Evolutionary conservation across 108 stramenopile genomes (phyloP).

Genomic region (Cyclotella baltica): DNA sequence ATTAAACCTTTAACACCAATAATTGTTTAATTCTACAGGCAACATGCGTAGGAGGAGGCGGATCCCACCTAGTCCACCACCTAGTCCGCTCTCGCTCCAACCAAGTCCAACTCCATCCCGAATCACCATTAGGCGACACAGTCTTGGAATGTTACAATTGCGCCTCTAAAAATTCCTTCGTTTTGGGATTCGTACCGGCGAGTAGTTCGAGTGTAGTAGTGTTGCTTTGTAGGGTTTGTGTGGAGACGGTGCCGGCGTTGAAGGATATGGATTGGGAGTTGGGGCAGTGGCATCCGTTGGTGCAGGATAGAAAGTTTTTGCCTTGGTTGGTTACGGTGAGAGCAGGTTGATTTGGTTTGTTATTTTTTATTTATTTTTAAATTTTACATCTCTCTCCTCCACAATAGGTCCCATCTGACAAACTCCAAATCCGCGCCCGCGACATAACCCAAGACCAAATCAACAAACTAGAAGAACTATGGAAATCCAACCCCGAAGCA

Average conservation of each 20-base stretch:
- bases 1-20: not conserved
- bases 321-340: slow-evolving; percentile 91
- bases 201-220: slow-evolving; percentile 89
- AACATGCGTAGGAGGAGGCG: slow-evolving; percentile 73
- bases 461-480: slow-evolving; percentile 93
- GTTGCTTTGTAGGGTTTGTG: slow-evolving; percentile 96
- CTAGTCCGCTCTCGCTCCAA: slow-evolving; percentile 83
- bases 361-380: slow-evolving; percentile 21
- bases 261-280: slow-evolving; percentile 99
- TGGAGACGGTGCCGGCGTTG: slow-evolving; percentile 91
- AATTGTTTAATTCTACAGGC: slow-evolving; percentile 19
- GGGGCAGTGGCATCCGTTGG: slow-evolving; percentile 94
- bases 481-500: slow-evolving; percentile 94
- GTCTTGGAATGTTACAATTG: slow-evolving; percentile 99
- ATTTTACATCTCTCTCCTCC: too few relatives aligned
- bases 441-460: slow-evolving; percentile 93
- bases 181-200: slow-evolving; percentile 98
- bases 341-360: not conserved
- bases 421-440: slow-evolving; percentile 78
- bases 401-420: slow-evolving; percentile 77
- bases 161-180: slow-evolving; percentile 93
- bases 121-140: slow-evolving; percentile 93
- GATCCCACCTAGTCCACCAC: slow-evolving; percentile 96
- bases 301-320: slow-evolving; percentile 94
- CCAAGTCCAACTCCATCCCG: slow-evolving; percentile 89